Conservation (phyloP, 331 rosid genomes). For the Stylosanthes scabra region DNA sequence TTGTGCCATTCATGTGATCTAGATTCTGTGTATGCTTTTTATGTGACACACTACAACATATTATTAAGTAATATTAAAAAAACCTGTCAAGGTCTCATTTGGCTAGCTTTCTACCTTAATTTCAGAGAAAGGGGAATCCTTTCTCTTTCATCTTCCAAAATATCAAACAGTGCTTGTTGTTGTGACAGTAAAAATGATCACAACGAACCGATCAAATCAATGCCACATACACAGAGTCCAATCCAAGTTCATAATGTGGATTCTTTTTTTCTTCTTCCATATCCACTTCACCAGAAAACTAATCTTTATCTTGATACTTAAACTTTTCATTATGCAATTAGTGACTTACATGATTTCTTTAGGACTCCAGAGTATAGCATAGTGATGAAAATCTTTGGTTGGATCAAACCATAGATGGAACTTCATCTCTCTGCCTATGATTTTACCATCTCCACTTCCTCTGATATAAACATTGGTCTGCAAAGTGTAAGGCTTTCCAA, state of each 20-base stretch:
- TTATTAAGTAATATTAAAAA: neutral
- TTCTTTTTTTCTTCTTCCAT: conserved; percentile 34
- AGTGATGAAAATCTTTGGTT: conserved; percentile 83
- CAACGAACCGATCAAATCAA: conserved; percentile 33
- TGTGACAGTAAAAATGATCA: conserved; percentile 15
- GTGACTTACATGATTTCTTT: conserved; percentile 82
- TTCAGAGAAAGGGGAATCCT: conserved; percentile 36
- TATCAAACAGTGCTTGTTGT: conserved; percentile 22
- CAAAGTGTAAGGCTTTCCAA: conserved; percentile 91
- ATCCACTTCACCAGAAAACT: conserved; percentile 28
- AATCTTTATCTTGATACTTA: too few species aligned
- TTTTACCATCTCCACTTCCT: conserved; percentile 93
- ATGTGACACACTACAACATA: neutral
- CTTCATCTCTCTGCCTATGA: conserved; percentile 95
- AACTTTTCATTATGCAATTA: neutral
- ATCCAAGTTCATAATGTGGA: conserved; percentile 12
- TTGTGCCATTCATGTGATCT: conserved; percentile 44
- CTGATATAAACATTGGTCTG: conserved; percentile 91
- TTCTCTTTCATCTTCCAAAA: conserved; percentile 22
- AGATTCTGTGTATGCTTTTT: conserved; percentile 29
- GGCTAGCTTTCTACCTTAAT: conserved; percentile 27
- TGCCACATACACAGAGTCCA: conserved; percentile 24
- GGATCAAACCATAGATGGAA: conserved; percentile 99
- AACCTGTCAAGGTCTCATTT: conserved; percentile 30
- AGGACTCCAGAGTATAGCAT: conserved; percentile 93